Base-by-base conservation (phyloP, 208 protist genomes). In the Crithidia brevicula region DNA sequence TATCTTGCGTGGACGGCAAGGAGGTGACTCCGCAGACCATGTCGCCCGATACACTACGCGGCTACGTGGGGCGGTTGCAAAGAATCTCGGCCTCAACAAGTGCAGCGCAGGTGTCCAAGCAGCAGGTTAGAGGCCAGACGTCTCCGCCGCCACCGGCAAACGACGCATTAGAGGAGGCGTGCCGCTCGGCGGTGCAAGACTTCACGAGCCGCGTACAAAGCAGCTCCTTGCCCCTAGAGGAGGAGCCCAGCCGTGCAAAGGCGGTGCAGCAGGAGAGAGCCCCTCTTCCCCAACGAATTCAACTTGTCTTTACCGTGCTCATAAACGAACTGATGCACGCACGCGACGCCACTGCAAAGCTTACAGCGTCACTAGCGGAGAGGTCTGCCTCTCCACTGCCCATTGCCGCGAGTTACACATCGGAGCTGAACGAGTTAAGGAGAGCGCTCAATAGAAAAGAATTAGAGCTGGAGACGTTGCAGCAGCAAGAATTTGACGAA, bases 401-500 rank as follows among this genome's bases (percentile, higher is more conserved):
- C 8, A 25, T 13, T 9, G 23, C 54, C 8, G 5, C 33, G 0
- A 33, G 6, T 8, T 9, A 47, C 15, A 30, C 42, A 0, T 28
- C 43, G 34, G 50, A 77, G 42, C 27, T 77, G 38, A 57, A 33
- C 28, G 49, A 50, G 28, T 25, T 84, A 11, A 52, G 51, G 18
- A 63, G 36, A n/a, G 6, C 31, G n/a, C 33, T 78, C 0, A 77
- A 72, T 30, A 10, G 38, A 27, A 76, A 60, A 49, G 57, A 67
- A 28, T 16, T 79, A 18, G 75, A 77, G 47, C 23, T 78, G 40
- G 72, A 72, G 31, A 40, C 67, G 23, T 28, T 60, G 15, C 76
- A 83, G 65, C 77, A 82, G n/a, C 22, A 68, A 31, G n/a, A 65
- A 15, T 67, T 90, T 34, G 76, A 88, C 13, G 45, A 63, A 11